Evolutionary conservation across 108 stramenopile species (phyloP).

Genomic region (Discostella stelligeroides): DNA sequence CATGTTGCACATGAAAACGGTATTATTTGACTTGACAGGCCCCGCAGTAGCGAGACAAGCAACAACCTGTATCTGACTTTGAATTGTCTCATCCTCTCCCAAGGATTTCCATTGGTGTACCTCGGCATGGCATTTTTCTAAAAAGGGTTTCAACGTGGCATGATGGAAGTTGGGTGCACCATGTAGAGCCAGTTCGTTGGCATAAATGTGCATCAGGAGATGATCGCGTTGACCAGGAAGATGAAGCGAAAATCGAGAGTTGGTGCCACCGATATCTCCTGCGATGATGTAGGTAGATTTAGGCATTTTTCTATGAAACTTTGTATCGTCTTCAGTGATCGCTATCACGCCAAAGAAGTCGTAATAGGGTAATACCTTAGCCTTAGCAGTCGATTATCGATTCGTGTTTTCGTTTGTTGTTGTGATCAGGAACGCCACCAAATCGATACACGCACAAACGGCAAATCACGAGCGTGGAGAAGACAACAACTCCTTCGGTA

Average conservation of each 20-base stretch:
- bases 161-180: constrained; percentile 49
- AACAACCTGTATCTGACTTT: constrained; percentile 46
- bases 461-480: no score
- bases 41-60: constrained; percentile 94
- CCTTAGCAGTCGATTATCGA: no score
- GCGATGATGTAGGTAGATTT: constrained; percentile 64
- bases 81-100: constrained; percentile 20
- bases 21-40: constrained; percentile 81
- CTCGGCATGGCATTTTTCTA: constrained; percentile 64
- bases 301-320: background rate
- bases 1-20: constrained; percentile 83
- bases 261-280: constrained; percentile 94
- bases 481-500: no score
- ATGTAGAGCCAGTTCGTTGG: constrained; percentile 57
- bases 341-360: no score
- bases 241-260: constrained; percentile 81
- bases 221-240: constrained; percentile 45
- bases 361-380: no score
- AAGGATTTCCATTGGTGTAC: constrained; percentile 38
- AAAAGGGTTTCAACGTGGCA: constrained; percentile 68
- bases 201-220: constrained; percentile 55
- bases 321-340: no score
- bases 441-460: no score
- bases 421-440: no score
- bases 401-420: no score